phyloP scores from a whole-genome alignment of 2,329 filamentous ascomycete genomes.

The Myriosclerotinia scirpicola region DNA sequence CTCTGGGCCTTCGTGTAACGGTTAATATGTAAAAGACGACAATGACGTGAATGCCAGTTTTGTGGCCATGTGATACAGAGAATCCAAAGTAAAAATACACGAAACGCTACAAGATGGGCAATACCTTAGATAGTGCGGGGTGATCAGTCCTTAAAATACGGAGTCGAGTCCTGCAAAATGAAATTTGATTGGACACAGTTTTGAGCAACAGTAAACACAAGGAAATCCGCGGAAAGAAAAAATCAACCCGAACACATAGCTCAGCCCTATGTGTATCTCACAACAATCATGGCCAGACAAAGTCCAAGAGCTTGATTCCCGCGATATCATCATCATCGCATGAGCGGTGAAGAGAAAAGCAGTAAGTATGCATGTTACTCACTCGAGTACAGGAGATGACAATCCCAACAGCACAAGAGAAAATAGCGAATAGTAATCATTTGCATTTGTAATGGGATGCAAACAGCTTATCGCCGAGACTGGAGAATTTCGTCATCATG shows the following conservation, averaged over 20 bases:
- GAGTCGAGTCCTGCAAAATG: background rate
- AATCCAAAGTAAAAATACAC: background rate
- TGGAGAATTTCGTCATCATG: background rate
- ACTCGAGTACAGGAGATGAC: background rate
- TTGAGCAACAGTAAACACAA: conserved; percentile 3
- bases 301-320: background rate
- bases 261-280: conserved; percentile 13
- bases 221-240: background rate
- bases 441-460: background rate
- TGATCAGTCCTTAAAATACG: background rate
- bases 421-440: background rate
- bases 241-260: background rate
- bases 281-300: background rate
- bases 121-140: background rate
- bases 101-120: background rate
- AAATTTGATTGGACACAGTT: background rate
- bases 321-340: background rate
- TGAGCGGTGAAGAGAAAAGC: background rate
- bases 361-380: background rate
- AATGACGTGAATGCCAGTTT: background rate
- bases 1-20: background rate
- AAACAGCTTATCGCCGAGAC: background rate
- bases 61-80: background rate
- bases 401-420: background rate
- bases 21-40: background rate